These are phyloP conservation scores for Komagataea norvegica DNA, from an alignment of 1,139 yeast species.

Conservation along the genomic window DNA sequence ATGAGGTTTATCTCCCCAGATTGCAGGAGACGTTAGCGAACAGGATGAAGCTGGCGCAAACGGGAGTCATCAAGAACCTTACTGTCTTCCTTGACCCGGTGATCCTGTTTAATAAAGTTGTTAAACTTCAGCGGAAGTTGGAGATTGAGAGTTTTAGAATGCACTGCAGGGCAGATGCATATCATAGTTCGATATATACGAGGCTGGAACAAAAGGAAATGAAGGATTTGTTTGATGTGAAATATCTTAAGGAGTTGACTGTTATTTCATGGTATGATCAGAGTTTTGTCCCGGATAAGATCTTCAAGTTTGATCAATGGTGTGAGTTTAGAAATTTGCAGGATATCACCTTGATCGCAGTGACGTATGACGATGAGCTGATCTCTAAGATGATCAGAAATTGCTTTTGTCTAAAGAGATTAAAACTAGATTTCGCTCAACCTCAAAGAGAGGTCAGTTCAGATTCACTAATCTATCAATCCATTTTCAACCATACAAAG, in stretches of 20 bases:
- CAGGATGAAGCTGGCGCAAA: slow-evolving; percentile 12
- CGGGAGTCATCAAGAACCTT: slow-evolving; percentile 26
- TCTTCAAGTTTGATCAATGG: slow-evolving; percentile 33
- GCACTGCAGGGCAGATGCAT: slow-evolving; percentile 37
- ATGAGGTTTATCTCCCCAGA: slow-evolving; percentile 26
- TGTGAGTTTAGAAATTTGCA: slow-evolving; percentile 31
- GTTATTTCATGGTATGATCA: slow-evolving; percentile 39
- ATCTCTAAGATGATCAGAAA: slow-evolving; percentile 29
- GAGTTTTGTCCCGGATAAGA: slow-evolving; percentile 21
- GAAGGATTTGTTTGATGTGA: slow-evolving; percentile 33
- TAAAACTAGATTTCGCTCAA: slow-evolving; percentile 36
- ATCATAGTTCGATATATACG: slow-evolving; percentile 27
- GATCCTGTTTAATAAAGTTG: slow-evolving; percentile 29
- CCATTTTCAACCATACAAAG: slow-evolving; percentile 31
- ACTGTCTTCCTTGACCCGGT: slow-evolving; percentile 36
- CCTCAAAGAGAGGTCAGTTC: slow-evolving; percentile 31
- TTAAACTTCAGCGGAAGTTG: slow-evolving; percentile 23
- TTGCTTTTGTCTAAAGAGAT: slow-evolving; percentile 30
- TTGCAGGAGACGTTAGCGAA: background rate
- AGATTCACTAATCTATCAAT: slow-evolving; percentile 29
- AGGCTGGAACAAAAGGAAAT: slow-evolving; percentile 21
- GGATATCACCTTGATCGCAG: slow-evolving; percentile 37
- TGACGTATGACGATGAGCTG: slow-evolving; percentile 29
- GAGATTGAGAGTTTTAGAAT: slow-evolving; percentile 33
- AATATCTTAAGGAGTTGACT: slow-evolving; percentile 32